Base-by-base conservation (phyloP, 225 moss, liverwort and hornwort species). In the Pseudoscleropodium purum region DNA sequence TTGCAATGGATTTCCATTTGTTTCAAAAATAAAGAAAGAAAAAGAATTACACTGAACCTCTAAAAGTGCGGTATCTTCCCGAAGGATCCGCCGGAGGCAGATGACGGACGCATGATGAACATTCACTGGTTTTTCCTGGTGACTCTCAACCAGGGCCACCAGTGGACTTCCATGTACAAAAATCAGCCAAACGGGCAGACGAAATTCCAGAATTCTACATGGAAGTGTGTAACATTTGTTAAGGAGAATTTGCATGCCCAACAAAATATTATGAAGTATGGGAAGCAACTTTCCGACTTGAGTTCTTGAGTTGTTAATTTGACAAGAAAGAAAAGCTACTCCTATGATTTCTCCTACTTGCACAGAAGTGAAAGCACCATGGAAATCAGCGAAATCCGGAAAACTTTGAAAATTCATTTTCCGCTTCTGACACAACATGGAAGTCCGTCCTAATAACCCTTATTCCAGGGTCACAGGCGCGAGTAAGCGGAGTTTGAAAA, bases 131-230 rank as follows among this genome's bases (percentile, higher is more conserved):
- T 87, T 79, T 25, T 54, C 17, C 11, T 39, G 39, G 31, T 10
- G 65, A 66, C 41, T 56, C 39, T 87, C 54, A n/a, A 78, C 64
- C 59, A 59, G 59, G 59, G 59, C 23, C 21, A 59, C 59, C 59
- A 59, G 12, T 80, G 60, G 41, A 60, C 39, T 60, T 80, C 41
- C 30, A 39, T 60, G 60, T 60, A 30, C 60, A 5, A 29, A 59
- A 39, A 11, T 10, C 2, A 1, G 11, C 2, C 6, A 11, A 39
- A 16, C 16, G 5, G 8, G 10, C 15, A 6, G 25, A 2, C 4
- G 0, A 79, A 79, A n/a, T 27, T 79, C 11, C 3, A 2, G 11
- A 79, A 59, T 27, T 79, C n/a, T 79, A n/a, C 7, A 18, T 57
- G n/a, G 36, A 78, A 78, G n/a, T 6, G 77, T 24, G 36, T 54